phyloP scores from a whole-genome alignment of 2,329 filamentous ascomycete genomes.

The Dothistroma septosporum region DNA sequence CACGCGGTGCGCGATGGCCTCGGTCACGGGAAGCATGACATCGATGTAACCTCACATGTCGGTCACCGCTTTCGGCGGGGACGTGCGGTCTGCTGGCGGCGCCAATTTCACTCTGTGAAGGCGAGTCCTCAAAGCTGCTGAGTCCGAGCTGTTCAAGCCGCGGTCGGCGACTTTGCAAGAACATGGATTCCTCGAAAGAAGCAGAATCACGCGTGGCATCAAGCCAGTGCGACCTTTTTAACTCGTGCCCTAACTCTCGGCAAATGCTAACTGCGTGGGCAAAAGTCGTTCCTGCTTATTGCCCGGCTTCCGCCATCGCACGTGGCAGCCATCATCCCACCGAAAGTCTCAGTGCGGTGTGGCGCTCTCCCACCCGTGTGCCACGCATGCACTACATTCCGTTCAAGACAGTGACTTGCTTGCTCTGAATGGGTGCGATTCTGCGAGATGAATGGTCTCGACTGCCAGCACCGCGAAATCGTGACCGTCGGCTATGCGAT shows the following conservation, averaged over 20 bases:
- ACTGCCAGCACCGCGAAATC: not conserved
- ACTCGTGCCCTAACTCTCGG: not conserved
- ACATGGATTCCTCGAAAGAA: not conserved
- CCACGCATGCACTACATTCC: not conserved
- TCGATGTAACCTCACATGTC: conserved; percentile 8
- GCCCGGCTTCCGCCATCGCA: conserved; percentile 2
- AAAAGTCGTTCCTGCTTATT: conserved; percentile 12
- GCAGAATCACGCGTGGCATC: not conserved
- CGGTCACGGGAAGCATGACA: not conserved
- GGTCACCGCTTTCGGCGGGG: conserved; percentile 1
- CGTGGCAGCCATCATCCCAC: conserved; percentile 7
- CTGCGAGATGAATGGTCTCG: not conserved
- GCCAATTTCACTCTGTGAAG: not conserved
- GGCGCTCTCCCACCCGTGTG: not conserved
- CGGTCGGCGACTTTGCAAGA: not conserved
- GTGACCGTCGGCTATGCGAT: not conserved
- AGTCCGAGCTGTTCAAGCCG: not conserved
- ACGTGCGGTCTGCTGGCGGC: not conserved
- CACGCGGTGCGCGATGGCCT: not conserved
- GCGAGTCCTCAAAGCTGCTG: not conserved
- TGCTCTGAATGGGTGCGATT: not conserved
- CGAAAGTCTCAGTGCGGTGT: not conserved
- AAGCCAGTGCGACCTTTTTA: not conserved
- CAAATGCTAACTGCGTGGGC: conserved; percentile 1
- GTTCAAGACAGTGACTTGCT: not conserved